These are phyloP conservation scores for Fusarium mangiferae DNA, from an alignment of 2,329 filamentous ascomycete genomes.

Conservation along the genomic window DNA sequence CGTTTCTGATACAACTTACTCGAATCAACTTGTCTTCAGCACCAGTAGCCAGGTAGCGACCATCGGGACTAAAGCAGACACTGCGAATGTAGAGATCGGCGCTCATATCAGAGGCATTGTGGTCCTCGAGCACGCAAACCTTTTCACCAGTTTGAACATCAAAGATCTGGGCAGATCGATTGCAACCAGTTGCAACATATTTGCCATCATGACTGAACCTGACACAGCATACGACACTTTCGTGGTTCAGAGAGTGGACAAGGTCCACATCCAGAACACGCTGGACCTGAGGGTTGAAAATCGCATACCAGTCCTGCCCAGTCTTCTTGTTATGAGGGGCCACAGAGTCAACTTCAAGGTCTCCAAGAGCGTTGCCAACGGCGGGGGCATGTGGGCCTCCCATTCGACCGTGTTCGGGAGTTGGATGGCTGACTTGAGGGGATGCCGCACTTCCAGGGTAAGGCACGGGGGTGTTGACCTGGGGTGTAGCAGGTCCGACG, in stretches of 20 bases:
- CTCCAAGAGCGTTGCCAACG: slow-evolving; percentile 75
- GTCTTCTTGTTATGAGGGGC: slow-evolving; percentile 90
- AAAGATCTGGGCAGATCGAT: slow-evolving; percentile 98
- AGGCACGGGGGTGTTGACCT: slow-evolving; percentile 87
- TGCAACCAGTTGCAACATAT: slow-evolving; percentile 96
- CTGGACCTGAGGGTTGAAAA: slow-evolving; percentile 93
- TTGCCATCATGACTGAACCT: slow-evolving; percentile 96
- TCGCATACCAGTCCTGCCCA: slow-evolving; percentile 91
- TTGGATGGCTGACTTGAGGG: slow-evolving; percentile 88
- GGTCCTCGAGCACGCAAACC: slow-evolving; percentile 90
- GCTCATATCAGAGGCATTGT: slow-evolving; percentile 79
- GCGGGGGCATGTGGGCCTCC: slow-evolving; percentile 60
- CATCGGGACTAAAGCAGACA: slow-evolving; percentile 98
- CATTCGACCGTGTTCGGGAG: slow-evolving; percentile 71
- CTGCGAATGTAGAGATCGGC: slow-evolving; percentile 97
- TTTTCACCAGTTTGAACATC: slow-evolving; percentile 89
- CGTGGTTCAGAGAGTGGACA: slow-evolving; percentile 90
- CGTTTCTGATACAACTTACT: slow-evolving; percentile 64
- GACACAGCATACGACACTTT: slow-evolving; percentile 98
- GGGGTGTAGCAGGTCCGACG: slow-evolving; percentile 83
- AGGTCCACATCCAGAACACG: slow-evolving; percentile 93
- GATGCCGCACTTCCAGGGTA: slow-evolving; percentile 86
- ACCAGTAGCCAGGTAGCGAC: slow-evolving; percentile 91
- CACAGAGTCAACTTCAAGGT: slow-evolving; percentile 87
- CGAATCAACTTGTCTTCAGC: slow-evolving; percentile 98